phyloP scores from a whole-genome alignment of 768 basidiomycete species.

The Pleurotus cornucopiae region DNA sequence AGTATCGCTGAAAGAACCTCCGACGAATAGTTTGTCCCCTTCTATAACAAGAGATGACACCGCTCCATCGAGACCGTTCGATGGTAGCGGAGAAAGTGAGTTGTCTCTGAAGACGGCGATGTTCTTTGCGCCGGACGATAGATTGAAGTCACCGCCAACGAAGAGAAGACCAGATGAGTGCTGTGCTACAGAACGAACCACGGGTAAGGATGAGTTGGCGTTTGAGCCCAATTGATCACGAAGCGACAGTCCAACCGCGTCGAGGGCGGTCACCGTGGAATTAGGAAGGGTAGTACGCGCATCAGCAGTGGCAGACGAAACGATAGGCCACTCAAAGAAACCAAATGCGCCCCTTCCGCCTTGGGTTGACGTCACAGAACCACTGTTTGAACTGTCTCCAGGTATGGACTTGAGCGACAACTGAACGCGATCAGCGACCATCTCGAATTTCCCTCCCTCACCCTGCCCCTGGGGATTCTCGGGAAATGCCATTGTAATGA shows the following conservation, averaged over 20 bases:
- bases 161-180: conserved; percentile 65
- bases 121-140: conserved; percentile 60
- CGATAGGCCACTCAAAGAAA: conserved; percentile 84
- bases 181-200: conserved; percentile 54
- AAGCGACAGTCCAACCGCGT: conserved; percentile 57
- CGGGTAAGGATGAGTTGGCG: conserved; percentile 28
- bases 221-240: conserved; percentile 55
- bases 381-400: conserved; percentile 21
- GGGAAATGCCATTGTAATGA: conserved; percentile 72
- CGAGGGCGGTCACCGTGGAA: conserved; percentile 63
- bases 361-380: conserved; percentile 21
- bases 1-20: conserved; percentile 84
- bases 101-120: conserved; percentile 69
- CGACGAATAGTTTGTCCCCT: conserved; percentile 71
- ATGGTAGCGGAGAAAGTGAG: conserved; percentile 45
- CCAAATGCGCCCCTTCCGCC: conserved; percentile 61
- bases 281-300: conserved; percentile 64
- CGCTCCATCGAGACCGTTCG: conserved; percentile 74
- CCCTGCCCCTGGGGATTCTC: conserved; percentile 59
- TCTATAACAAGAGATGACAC: conserved; percentile 65
- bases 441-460: conserved; percentile 62
- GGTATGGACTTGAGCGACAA: conserved; percentile 66
- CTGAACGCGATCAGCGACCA: conserved; percentile 87
- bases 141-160: conserved; percentile 73
- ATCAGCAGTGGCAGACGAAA: conserved; percentile 39